Conservation (phyloP, 495 filamentous ascomycete species). For the Baudoinia panamericana region DNA sequence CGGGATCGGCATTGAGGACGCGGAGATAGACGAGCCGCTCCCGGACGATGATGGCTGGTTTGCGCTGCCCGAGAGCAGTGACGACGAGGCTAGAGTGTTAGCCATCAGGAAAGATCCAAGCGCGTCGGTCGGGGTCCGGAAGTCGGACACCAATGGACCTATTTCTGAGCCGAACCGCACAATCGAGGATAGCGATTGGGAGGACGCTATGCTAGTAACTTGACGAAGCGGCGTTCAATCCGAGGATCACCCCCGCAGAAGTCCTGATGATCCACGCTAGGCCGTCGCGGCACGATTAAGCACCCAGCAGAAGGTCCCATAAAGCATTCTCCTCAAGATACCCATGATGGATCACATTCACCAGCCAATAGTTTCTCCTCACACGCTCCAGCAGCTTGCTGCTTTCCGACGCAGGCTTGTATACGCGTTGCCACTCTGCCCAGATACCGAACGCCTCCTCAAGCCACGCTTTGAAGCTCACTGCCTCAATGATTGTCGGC, state of each 20-base stretch:
- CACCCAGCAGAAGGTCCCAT: conserved; percentile 38
- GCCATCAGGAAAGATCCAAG: not conserved
- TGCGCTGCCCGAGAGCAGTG: conserved; percentile 6
- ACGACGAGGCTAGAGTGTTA: conserved; percentile 3
- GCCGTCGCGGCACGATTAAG: no score
- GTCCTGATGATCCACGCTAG: no score
- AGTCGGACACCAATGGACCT: no score
- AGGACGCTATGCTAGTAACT: conserved; percentile 35
- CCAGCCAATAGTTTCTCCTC: conserved; percentile 65
- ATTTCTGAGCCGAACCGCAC: conserved; percentile 20
- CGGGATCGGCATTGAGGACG: conserved; percentile 26
- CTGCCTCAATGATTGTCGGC: conserved; percentile 93
- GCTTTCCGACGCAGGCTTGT: conserved; percentile 51
- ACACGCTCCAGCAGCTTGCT: conserved; percentile 52
- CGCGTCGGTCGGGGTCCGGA: conserved; percentile 11
- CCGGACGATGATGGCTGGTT: conserved; percentile 17
- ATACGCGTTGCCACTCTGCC: conserved; percentile 83
- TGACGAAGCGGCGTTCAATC: no score
- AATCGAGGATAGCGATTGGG: conserved; percentile 52
- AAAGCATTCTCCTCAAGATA: conserved; percentile 54
- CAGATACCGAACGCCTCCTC: conserved; percentile 96
- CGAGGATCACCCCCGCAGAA: no score
- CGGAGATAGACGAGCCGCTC: conserved; percentile 1
- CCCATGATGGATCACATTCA: conserved; percentile 81
- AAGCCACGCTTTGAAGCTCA: conserved; percentile 86